Percentiles rank a stretch among this genome's conserved stretches.
phyloP scores from a whole-genome alignment of 805 yeast genomes.

The Blastobotrys terrestris region DNA sequence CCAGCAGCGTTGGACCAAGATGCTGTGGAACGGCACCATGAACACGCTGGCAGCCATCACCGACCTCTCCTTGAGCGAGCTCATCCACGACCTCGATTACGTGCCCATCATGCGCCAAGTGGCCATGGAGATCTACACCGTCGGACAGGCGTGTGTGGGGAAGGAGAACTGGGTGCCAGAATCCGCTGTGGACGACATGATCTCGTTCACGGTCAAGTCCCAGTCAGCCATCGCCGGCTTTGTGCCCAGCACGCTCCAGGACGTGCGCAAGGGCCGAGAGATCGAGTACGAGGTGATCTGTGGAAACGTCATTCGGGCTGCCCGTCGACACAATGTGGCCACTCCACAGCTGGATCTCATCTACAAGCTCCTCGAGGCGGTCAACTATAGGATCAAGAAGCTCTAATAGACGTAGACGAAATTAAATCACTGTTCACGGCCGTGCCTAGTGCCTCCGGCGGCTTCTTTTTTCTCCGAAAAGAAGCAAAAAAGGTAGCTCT shows the following conservation, averaged over 20 bases:
- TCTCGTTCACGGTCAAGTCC: constrained; percentile 2
- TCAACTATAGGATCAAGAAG: constrained; percentile 6
- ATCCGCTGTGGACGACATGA: background rate
- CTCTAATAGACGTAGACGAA: background rate
- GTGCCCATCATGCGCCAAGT: constrained; percentile 1
- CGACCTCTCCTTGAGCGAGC: constrained; percentile 8
- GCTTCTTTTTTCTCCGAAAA: background rate
- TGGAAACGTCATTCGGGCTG: constrained; percentile 13
- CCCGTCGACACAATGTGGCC: constrained; percentile 7
- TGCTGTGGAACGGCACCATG: constrained; percentile 15
- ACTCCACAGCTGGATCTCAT: constrained; percentile 11
- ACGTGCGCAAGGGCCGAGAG: constrained; percentile 14
- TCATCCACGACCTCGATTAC: constrained; percentile 8
- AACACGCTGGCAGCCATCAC: constrained; percentile 11
- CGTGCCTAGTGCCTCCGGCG: background rate
- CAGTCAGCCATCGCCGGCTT: constrained; percentile 5
- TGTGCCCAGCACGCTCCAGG: constrained; percentile 15
- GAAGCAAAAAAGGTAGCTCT: background rate
- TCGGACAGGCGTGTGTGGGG: constrained; percentile 9
- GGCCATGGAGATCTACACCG: constrained; percentile 11
- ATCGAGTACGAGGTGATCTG: constrained; percentile 12
- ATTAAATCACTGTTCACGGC: no score
- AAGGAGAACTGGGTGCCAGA: constrained; percentile 9
- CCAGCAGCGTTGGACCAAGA: constrained; percentile 11
- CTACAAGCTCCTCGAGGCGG: constrained; percentile 8